Evolutionary conservation across 306 rosid genomes (phyloP).

Genomic region (Pueraria montana): DNA sequence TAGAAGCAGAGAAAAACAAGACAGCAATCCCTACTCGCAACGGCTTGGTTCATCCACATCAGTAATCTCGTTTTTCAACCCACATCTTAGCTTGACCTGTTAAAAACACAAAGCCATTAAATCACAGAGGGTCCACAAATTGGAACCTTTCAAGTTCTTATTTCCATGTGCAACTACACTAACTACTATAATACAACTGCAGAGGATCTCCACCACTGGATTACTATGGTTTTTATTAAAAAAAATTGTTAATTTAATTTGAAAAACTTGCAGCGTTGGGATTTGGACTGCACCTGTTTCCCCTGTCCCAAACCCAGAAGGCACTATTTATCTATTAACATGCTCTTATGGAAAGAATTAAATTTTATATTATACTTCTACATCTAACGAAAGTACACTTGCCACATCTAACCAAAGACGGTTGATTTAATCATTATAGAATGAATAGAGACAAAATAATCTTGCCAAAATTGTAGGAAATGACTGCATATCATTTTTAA

Average conservation of each 20-base stretch:
- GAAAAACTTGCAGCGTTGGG: not conserved
- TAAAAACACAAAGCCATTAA: conserved; percentile 45
- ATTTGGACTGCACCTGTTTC: not conserved
- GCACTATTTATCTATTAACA: conserved; percentile 32
- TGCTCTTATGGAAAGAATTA: not conserved
- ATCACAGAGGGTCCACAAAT: conserved; percentile 4
- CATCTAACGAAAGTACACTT: conserved; percentile 8
- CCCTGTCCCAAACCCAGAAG: conserved; percentile 25
- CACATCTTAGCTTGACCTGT: conserved; percentile 92
- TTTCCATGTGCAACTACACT: conserved; percentile 30
- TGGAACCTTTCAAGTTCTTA: conserved; percentile 28
- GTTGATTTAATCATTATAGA: conserved; percentile 25
- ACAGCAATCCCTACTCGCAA: conserved; percentile 81
- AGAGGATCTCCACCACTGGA: not conserved
- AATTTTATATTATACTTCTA: conserved; percentile 2
- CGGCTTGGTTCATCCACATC: conserved; percentile 99
- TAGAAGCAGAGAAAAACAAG: conserved; percentile 4
- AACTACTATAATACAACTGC: not conserved
- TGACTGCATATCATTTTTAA: not conserved
- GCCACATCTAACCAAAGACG: not conserved
- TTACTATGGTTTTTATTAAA: not conserved
- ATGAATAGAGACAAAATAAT: conserved; percentile 8
- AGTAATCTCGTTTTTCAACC: conserved; percentile 82
- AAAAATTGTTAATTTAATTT: not conserved
- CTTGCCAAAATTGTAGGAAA: conserved; percentile 37